These are phyloP conservation scores for Metarhizium album DNA, from an alignment of 2,329 filamentous ascomycete genomes.

Conservation along the genomic window DNA sequence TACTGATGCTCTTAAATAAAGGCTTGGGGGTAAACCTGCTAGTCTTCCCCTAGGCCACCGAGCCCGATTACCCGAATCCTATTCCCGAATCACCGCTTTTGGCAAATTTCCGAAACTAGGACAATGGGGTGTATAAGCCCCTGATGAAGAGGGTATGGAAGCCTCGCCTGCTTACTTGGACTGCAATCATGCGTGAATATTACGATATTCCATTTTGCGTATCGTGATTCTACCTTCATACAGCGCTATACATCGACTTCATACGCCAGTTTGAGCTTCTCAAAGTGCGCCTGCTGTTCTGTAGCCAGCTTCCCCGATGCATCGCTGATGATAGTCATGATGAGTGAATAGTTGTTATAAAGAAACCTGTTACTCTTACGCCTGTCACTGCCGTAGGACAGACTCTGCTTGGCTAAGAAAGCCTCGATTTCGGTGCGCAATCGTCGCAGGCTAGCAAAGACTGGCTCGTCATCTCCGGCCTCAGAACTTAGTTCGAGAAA, in stretches of 20 bases:
- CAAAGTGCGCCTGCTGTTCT: constrained; percentile 69
- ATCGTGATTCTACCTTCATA: neutral
- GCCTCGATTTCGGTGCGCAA: constrained; percentile 73
- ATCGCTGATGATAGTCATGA: constrained; percentile 86
- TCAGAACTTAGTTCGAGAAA: constrained; percentile 78
- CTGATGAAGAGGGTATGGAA: neutral
- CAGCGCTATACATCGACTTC: constrained; percentile 31
- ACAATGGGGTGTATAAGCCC: neutral
- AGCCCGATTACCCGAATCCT: neutral
- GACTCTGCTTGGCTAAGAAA: constrained; percentile 69
- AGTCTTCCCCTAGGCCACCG: neutral
- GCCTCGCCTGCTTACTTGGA: neutral
- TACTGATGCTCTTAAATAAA: neutral
- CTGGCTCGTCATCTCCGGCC: constrained; percentile 87
- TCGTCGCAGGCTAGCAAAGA: constrained; percentile 67
- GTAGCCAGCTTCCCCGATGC: constrained; percentile 59
- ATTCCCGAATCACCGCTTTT: neutral
- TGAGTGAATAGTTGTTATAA: constrained; percentile 90
- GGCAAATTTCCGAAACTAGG: neutral
- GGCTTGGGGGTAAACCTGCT: neutral
- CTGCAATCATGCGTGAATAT: neutral
- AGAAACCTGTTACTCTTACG: constrained; percentile 80
- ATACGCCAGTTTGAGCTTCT: constrained; percentile 49
- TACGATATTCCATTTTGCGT: neutral
- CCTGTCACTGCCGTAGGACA: constrained; percentile 59